Percentiles rank a stretch among this genome's conserved stretches.
These are phyloP conservation scores for Flaveria linearis DNA, from an alignment of 129 eudicot genomes.

Conservation along the genomic window DNA sequence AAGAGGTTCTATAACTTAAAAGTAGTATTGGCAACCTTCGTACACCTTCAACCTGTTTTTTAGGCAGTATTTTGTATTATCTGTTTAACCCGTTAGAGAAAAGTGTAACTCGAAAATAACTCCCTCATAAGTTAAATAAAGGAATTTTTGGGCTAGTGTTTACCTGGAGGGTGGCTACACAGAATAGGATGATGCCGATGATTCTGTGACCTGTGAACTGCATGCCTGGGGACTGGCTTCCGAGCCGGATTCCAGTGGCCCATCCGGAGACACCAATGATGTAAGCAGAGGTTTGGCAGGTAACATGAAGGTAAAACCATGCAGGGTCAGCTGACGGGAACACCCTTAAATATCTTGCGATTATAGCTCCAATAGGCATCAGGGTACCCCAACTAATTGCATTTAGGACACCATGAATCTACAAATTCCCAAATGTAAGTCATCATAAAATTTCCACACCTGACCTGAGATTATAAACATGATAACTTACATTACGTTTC, in stretches of 20 bases:
- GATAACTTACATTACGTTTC: constrained; percentile 59
- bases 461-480: background rate
- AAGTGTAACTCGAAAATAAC: background rate
- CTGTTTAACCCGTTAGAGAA: background rate
- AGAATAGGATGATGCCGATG: constrained; percentile 70
- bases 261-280: constrained; percentile 78
- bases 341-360: constrained; percentile 75
- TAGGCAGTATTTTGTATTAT: background rate
- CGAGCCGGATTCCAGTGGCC: constrained; percentile 85
- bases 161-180: constrained; percentile 81
- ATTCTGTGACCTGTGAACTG: constrained; percentile 59
- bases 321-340: constrained; percentile 80
- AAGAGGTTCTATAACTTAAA: background rate
- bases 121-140: too few relatives aligned
- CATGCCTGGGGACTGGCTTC: constrained; percentile 66
- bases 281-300: constrained; percentile 73
- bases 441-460: background rate
- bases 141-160: background rate
- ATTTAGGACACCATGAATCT: constrained; percentile 84
- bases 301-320: constrained; percentile 88
- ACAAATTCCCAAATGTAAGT: constrained; percentile 18
- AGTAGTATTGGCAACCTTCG: background rate
- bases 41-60: too few relatives aligned
- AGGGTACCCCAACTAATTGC: constrained; percentile 81
- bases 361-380: constrained; percentile 72